Base-by-base conservation (phyloP, 2,329 filamentous ascomycete genomes). In the Fusarium equiseti region DNA sequence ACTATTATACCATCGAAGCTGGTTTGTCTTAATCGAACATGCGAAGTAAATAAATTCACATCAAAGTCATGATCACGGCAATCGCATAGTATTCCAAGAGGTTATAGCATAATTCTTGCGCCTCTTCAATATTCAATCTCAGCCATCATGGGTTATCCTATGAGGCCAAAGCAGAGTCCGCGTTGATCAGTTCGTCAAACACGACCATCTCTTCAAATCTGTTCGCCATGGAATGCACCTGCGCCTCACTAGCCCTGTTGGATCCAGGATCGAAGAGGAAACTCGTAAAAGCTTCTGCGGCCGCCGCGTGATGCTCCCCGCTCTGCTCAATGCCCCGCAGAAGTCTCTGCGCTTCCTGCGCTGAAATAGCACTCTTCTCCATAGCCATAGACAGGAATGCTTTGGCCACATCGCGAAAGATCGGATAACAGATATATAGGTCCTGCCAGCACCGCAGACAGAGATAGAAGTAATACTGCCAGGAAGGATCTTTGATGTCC, bases 351-450 rank as follows among this genome's bases (percentile, higher is more conserved):
- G 40, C 52, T 10, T 54, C 40, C 4, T 18, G 8, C 3, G 38
- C 40, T 4, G 40, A 20, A 6, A 54, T 45, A 4, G 52, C 40
- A 20, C n/a, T 20, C 6, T 32, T 54, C 7, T 54, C 26, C 51
- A 45, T 32, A 5, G 51, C 51, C 38, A 45, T 32, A 7, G 51
- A 54, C 5, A 54, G 6, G 4, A 54, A 54, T 3, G 51, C 38
- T 11, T 45, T 54, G 1, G n/a, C 27, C 2, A 45, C 5, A 10
- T 54, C 40, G 11, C 51, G 40, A 8, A 54, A 54, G 0, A 54
- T 11, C 0, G 51, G 38, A 5, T n/a, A 54, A 4, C 16, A 31
- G 2, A 45, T 11, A 16, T 45, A 45, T 3, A 54, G 38, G 1
- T 45, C 38, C 20, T 45, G 38, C 51, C 27, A 45, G 26, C 26